phyloP scores from a whole-genome alignment of 768 basidiomycete genomes.

The Rhizopogon vesiculosus region DNA sequence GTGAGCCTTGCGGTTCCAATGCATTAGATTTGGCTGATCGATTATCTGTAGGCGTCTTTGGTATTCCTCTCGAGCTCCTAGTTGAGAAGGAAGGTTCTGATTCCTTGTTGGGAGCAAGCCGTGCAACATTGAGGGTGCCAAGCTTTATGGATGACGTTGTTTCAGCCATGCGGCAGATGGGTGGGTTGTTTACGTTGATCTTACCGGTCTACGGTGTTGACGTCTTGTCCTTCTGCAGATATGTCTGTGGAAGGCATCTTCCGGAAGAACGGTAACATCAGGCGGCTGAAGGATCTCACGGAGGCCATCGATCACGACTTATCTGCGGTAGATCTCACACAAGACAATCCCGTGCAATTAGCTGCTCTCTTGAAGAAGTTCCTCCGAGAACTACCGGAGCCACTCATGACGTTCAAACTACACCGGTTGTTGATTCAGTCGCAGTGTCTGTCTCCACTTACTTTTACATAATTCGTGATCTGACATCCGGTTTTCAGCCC shows the following conservation, averaged over 20 bases:
- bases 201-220: not conserved
- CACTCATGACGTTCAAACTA: conserved; percentile 90
- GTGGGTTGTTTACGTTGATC: conserved; percentile 39
- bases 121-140: conserved; percentile 81
- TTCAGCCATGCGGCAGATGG: conserved; percentile 99
- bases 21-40: conserved; percentile 7
- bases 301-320: conserved; percentile 96
- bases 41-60: conserved; percentile 71
- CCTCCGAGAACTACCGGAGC: conserved; percentile 93
- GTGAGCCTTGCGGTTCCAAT: conserved; percentile 31
- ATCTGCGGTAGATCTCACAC: conserved; percentile 82
- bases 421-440: conserved; percentile 86
- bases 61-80: conserved; percentile 86
- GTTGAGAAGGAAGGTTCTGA: conserved; percentile 96
- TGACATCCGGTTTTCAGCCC: conserved; percentile 37
- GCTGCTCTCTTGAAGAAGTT: conserved; percentile 98
- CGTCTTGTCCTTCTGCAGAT: conserved; percentile 45
- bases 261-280: conserved; percentile 96
- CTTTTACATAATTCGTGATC: not conserved
- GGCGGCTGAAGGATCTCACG: conserved; percentile 83
- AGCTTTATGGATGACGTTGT: conserved; percentile 98
- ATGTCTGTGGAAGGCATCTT: conserved; percentile 99
- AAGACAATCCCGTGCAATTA: conserved; percentile 95
- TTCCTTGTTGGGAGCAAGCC: conserved; percentile 85
- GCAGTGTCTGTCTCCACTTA: conserved; percentile 59